Evolutionary conservation across 2,329 filamentous ascomycete species (phyloP).

Genomic region (Furcasterigmium sp.): DNA sequence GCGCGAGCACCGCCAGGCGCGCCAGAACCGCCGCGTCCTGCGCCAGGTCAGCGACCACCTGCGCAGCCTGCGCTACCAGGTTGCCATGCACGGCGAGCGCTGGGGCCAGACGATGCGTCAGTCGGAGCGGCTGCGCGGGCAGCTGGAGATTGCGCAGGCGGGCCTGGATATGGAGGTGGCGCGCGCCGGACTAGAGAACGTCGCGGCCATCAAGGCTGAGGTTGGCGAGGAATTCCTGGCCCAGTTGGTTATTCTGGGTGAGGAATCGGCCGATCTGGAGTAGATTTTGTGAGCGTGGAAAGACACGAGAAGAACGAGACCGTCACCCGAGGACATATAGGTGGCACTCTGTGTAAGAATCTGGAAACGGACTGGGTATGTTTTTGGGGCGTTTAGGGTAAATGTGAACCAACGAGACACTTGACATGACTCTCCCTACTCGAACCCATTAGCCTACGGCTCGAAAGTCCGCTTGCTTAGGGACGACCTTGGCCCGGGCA

Average conservation of each 20-base stretch:
- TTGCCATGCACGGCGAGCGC: slow-evolving; percentile 11
- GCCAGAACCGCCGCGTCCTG: slow-evolving; percentile 15
- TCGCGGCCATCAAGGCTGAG: slow-evolving; percentile 9
- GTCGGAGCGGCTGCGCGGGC: slow-evolving; percentile 8
- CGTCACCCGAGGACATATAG: too few species aligned
- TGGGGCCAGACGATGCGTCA: slow-evolving; percentile 6
- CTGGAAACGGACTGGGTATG: too few species aligned
- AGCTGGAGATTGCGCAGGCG: slow-evolving; percentile 5
- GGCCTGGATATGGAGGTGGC: slow-evolving; percentile 7
- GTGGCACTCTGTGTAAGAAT: too few species aligned
- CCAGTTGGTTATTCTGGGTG: slow-evolving; percentile 5
- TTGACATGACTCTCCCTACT: too few species aligned
- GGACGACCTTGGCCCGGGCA: too few species aligned
- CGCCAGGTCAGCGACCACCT: slow-evolving; percentile 20
- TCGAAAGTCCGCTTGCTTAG: too few species aligned
- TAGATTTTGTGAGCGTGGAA: too few species aligned
- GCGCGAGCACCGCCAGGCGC: slow-evolving; percentile 2
- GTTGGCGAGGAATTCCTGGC: slow-evolving; percentile 9
- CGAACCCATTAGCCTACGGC: too few species aligned
- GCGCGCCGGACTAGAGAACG: slow-evolving; percentile 7
- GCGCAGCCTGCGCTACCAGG: slow-evolving; percentile 13
- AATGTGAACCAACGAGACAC: too few species aligned
- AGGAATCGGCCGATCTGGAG: background rate
- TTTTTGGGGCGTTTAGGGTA: too few species aligned
- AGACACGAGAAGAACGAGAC: too few species aligned